Evolutionary conservation across 2,329 filamentous ascomycete species (phyloP), one percentile per base, ranked within the genome.

Genomic region (Furcasterigmium sp.): DNA sequence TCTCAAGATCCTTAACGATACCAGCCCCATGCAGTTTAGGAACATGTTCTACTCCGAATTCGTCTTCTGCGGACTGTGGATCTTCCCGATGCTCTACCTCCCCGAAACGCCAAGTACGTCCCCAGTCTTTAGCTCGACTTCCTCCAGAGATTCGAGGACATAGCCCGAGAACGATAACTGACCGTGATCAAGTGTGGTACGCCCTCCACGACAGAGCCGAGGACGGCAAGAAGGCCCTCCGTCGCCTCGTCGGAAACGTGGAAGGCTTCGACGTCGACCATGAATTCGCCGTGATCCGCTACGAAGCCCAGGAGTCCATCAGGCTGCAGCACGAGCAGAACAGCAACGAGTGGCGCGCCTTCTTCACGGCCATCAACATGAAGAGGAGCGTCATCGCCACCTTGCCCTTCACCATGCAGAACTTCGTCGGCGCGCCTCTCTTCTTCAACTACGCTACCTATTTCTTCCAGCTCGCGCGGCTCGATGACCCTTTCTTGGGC

Each of bases 391-490:
- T 53, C 15, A 53, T 54, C 20, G 48, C 53, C 2, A 48, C 46
- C 1, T 39, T 55, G 5, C 53, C 52, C 3, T 53, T 53, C 13
- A 50, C 47, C 4, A 48, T 49, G 8, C 53, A 55, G 26, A 52
- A 52, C 18, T 41, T 52, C 20, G 50, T 53, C 8, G 53, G 52
- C 8, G 50, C 51, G 2, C 52, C 52, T 1, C 44, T 56, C 2
- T 49, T 56, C 39, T 54, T 53, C 30, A 45, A 45, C 13, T 56
- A 55, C 26, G 48, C 51, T 3, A 53, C 47, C 18, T 56, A 55
- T 17, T 56, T 56, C 36, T 55, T 56, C 41, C 38, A 50, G 28
- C 48, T 53, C 3, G 51, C 52, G 6, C 45, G 48, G 8, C 44
- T 53, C 5, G 36, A 43, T 2, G 51, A 56, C 21, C 53, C 53